These are phyloP conservation scores for Cytospora paraplurivora DNA, from an alignment of 2,329 filamentous ascomycete genomes.

Conservation along the genomic window DNA sequence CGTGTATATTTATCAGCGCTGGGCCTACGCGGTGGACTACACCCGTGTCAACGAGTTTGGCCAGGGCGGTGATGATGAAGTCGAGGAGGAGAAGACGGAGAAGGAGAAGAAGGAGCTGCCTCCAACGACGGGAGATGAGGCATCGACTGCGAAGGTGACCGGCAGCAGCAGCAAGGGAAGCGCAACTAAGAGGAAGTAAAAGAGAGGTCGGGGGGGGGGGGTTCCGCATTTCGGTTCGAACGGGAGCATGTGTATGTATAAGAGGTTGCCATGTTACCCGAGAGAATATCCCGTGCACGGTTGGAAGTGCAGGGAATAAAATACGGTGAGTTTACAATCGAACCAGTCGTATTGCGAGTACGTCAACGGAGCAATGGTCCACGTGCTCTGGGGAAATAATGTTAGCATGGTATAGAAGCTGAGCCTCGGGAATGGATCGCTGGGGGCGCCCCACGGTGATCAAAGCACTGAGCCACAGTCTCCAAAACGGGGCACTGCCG, in stretches of 20 bases:
- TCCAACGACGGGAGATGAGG: slow-evolving; percentile 32
- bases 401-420: not conserved
- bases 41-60: slow-evolving; percentile 95
- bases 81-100: slow-evolving; percentile 47
- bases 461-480: slow-evolving; percentile 10
- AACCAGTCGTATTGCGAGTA: not conserved
- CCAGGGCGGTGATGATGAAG: slow-evolving; percentile 91
- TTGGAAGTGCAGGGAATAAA: not conserved
- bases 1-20: slow-evolving; percentile 92
- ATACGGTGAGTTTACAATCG: not conserved
- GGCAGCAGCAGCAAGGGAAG: slow-evolving; percentile 51
- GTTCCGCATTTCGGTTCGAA: not conserved
- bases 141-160: slow-evolving; percentile 43
- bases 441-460: not conserved
- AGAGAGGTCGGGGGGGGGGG: not conserved
- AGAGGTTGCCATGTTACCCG: not conserved
- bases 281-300: not conserved
- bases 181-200: slow-evolving; percentile 51
- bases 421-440: slow-evolving; percentile 26
- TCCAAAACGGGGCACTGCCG: no score
- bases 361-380: not conserved
- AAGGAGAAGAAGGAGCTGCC: slow-evolving; percentile 44
- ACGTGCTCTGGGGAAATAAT: slow-evolving; percentile 5
- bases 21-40: slow-evolving; percentile 90
- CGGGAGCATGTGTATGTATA: not conserved